phyloP scores from a whole-genome alignment of 108 stramenopile genomes.

The Skeletonema costatum region DNA sequence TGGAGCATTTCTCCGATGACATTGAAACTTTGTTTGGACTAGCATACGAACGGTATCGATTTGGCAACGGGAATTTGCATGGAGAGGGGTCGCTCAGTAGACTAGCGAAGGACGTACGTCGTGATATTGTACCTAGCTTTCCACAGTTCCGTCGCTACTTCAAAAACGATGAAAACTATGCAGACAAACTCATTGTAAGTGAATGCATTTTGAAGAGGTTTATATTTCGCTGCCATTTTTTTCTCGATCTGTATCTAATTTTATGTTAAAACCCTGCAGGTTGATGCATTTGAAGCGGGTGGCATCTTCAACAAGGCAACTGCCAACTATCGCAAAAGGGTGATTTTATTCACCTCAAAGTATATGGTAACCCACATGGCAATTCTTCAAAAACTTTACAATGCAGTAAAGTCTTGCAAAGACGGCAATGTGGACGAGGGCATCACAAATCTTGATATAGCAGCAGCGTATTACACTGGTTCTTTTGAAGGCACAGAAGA shows the following conservation, averaged over 20 bases:
- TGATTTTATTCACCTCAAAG: slow-evolving; percentile 56
- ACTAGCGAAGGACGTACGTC: slow-evolving; percentile 57
- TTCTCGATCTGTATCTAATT: neutral
- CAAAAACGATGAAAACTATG: slow-evolving; percentile 56
- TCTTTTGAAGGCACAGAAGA: slow-evolving; percentile 62
- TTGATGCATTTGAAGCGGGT: slow-evolving; percentile 24
- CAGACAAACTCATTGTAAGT: slow-evolving; percentile 64
- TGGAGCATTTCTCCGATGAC: slow-evolving; percentile 32
- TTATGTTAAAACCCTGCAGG: slow-evolving; percentile 4
- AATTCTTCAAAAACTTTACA: slow-evolving; percentile 59
- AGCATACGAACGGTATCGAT: slow-evolving; percentile 68
- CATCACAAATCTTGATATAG: slow-evolving; percentile 54
- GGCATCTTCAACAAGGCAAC: slow-evolving; percentile 38
- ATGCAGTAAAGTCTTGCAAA: slow-evolving; percentile 58
- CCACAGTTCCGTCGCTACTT: slow-evolving; percentile 66
- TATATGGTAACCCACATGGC: slow-evolving; percentile 76
- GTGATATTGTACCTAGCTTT: slow-evolving; percentile 70
- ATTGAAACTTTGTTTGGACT: slow-evolving; percentile 25
- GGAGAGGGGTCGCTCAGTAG: slow-evolving; percentile 31
- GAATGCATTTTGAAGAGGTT: slow-evolving; percentile 10
- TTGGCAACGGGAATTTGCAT: slow-evolving; percentile 47
- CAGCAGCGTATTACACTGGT: slow-evolving; percentile 75
- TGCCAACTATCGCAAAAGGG: slow-evolving; percentile 52
- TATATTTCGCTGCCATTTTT: neutral
- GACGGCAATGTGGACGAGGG: slow-evolving; percentile 23